Percentiles rank a stretch among this genome's conserved stretches.
Conservation (phyloP, 164 flowering plant genomes). For the Santalum album region DNA sequence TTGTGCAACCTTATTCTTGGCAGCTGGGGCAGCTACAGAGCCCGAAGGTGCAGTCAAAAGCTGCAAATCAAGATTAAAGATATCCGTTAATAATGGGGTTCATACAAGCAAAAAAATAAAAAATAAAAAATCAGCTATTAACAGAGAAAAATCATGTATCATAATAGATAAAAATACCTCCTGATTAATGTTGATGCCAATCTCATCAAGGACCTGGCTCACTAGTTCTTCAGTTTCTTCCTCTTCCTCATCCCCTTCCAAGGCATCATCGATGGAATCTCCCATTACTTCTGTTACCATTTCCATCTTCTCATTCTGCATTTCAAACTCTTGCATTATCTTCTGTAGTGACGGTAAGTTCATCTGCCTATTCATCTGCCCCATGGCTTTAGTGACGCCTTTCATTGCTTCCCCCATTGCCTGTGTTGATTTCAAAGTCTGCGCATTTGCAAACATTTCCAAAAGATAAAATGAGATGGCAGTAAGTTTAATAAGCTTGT, state of each 20-base stretch:
- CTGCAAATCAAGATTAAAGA: constrained; percentile 40
- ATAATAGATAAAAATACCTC: constrained; percentile 35
- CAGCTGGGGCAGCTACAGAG: constrained; percentile 56
- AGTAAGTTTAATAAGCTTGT: too few species aligned
- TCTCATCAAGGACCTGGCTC: constrained; percentile 79
- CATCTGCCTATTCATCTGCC: constrained; percentile 89
- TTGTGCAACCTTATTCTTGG: constrained; percentile 53
- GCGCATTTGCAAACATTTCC: neutral
- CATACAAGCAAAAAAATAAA: neutral
- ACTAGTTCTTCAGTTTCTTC: constrained; percentile 79
- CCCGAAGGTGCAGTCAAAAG: constrained; percentile 69
- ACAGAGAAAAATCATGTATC: neutral
- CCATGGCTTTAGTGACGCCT: constrained; percentile 88
- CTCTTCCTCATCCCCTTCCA: constrained; percentile 92
- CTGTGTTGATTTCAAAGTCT: constrained; percentile 87
- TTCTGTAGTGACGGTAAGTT: constrained; percentile 74
- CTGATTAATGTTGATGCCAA: constrained; percentile 62
- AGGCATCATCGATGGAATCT: constrained; percentile 79
- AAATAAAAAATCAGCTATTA: too few species aligned
- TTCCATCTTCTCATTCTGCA: constrained; percentile 87
- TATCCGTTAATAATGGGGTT: too few species aligned
- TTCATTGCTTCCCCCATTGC: constrained; percentile 96
- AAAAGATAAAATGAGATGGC: neutral
- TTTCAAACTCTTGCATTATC: constrained; percentile 81
- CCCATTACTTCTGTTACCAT: constrained; percentile 80